Base-by-base conservation (phyloP, 2,329 filamentous ascomycete species). In the Fonsecaea erecta region DNA sequence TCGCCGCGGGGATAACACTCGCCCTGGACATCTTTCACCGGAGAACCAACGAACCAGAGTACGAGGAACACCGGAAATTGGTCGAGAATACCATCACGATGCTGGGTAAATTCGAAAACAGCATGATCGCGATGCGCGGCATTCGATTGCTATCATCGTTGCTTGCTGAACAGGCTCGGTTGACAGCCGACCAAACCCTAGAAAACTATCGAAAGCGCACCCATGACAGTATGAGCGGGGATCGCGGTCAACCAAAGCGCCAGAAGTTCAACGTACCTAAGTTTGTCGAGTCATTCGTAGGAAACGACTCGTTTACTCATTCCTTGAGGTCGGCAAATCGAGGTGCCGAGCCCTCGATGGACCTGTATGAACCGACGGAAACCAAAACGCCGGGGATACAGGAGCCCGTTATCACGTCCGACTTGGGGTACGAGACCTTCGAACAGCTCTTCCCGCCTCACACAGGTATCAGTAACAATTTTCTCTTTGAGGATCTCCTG, bases 1-100 rank as follows among this genome's bases (percentile, higher is more conserved):
- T 80, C 1, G 76, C 78, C 18, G 77, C 77, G 3, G 69, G 75
- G 51, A 79, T 79, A 7, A 77, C 78, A 1, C 66, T 79, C 14
- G 74, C 75, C 24, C 70, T 79, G n/a, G 77, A 79, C 55, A 71
- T 75, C 3, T 75, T 77, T 52, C 76, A 79, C 63, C 75, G 75
- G 11, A 65, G 70, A 26, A 51, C 43, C n/a, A 62, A 61, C 18
- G 68, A 69, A 32, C 62, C 68, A 2, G 66, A 71, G 52, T 67
- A 63, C 28, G 67, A 70, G 32, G 68, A 69, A 52, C 67, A 71
- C 52, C 62, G 67, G 32, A 70, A 69, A 52, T 43, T 71, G 46
- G 70, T 71, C 14, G 66, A 70, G 21, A 68, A 65, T 35, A 70
- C 68, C 26, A 68, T 71, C 53, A 64, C 56, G 26, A 67, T 71